Percentiles rank a stretch among this genome's conserved stretches.
Conservation (phyloP, 1,284 basidiomycete species). For the Pterulicium gracile region DNA sequence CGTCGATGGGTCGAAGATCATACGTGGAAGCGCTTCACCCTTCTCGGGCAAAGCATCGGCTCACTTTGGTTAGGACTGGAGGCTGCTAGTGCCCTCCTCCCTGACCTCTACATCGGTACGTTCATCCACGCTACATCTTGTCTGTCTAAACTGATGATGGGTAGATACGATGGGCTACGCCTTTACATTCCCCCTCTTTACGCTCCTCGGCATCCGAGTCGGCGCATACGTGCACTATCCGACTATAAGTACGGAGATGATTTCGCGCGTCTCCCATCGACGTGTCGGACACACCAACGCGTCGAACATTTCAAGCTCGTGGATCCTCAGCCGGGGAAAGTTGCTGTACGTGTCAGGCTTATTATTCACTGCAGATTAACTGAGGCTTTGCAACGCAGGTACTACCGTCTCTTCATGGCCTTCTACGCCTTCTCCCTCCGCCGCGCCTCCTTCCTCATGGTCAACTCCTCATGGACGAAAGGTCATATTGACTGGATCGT, state of each 20-base stretch:
- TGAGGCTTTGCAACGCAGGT: slow-evolving; percentile 37
- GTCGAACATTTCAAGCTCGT: slow-evolving; percentile 47
- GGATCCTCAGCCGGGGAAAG: slow-evolving; percentile 55
- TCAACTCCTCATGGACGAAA: slow-evolving; percentile 94
- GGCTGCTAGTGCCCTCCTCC: slow-evolving; percentile 63
- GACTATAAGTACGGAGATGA: slow-evolving; percentile 92
- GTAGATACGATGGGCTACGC: slow-evolving; percentile 97
- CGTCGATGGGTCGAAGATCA: slow-evolving; percentile 73
- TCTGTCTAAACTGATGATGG: slow-evolving; percentile 4
- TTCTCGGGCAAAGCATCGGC: slow-evolving; percentile 86
- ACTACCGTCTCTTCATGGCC: slow-evolving; percentile 84
- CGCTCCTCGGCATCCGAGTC: slow-evolving; percentile 59
- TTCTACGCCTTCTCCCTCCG: slow-evolving; percentile 73
- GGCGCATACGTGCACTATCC: slow-evolving; percentile 96
- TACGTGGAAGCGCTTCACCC: slow-evolving; percentile 82
- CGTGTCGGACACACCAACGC: slow-evolving; percentile 61
- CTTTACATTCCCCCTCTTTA: slow-evolving; percentile 79
- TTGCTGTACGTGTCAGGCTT: slow-evolving; percentile 58
- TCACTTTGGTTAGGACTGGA: slow-evolving; percentile 80
- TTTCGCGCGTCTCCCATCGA: slow-evolving; percentile 64
- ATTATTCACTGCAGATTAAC: slow-evolving; percentile 2
- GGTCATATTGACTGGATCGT: slow-evolving; percentile 74
- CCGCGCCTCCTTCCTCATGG: slow-evolving; percentile 75
- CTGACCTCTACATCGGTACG: slow-evolving; percentile 86
- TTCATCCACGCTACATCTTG: slow-evolving; percentile 3